A percentile compares a stretch with the other conserved stretches of the same genome.
Conservation (phyloP, 208 protist genomes). For the Kentomonas sorsogonicus region DNA sequence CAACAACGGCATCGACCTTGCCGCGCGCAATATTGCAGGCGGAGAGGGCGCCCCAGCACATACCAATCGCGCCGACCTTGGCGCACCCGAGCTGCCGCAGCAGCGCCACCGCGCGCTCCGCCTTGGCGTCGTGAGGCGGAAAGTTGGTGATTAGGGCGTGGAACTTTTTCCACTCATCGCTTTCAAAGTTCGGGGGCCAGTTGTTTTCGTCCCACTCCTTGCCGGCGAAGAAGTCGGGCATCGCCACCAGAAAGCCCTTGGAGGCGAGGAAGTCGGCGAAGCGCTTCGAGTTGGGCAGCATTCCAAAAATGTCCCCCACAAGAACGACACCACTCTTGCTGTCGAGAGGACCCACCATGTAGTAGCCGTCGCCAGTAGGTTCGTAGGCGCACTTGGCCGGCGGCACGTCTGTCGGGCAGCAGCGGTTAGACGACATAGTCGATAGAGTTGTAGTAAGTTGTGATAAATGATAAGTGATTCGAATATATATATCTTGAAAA, state of each 20-base stretch:
- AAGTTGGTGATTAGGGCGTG: conserved; percentile 15
- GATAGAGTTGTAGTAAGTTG: too few relatives aligned
- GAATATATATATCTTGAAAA: not conserved
- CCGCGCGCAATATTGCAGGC: conserved; percentile 18
- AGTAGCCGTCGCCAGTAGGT: conserved; percentile 27
- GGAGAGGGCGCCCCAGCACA: conserved; percentile 49
- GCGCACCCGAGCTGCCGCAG: conserved; percentile 29
- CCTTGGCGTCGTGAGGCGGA: conserved; percentile 16
- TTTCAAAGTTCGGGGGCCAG: conserved; percentile 35
- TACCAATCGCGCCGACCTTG: conserved; percentile 34
- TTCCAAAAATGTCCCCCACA: conserved; percentile 55
- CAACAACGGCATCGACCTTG: conserved; percentile 21
- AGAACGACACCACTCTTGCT: conserved; percentile 41
- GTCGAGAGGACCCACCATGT: conserved; percentile 33
- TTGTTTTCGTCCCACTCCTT: conserved; percentile 25
- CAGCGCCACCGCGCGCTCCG: conserved; percentile 20
- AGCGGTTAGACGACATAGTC: conserved; percentile 20
- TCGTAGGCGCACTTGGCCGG: conserved; percentile 14
- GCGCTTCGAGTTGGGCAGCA: conserved; percentile 35
- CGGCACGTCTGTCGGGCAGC: conserved; percentile 41
- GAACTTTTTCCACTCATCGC: conserved; percentile 24
- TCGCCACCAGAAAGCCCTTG: conserved; percentile 41
- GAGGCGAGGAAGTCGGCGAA: conserved; percentile 36
- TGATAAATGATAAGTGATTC: not conserved
- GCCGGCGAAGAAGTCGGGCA: conserved; percentile 52